phyloP scores from a whole-genome alignment of 208 protist genomes.

The Trypanosoma boissoni region DNA sequence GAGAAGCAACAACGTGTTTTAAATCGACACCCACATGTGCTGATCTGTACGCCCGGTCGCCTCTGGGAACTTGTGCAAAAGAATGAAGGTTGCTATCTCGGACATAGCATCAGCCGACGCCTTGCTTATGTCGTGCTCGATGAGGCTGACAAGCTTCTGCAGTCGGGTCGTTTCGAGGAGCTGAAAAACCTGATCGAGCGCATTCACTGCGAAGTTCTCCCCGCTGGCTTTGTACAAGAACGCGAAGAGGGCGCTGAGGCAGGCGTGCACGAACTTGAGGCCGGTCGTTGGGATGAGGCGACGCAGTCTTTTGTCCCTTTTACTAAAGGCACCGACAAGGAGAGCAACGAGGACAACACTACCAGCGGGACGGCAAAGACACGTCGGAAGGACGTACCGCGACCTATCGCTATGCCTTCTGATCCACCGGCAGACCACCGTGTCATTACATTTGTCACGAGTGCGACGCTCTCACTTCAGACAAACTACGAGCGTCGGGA shows the following conservation, averaged over 20 bases:
- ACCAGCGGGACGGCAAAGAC: neutral
- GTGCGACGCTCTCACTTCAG: constrained; percentile 90
- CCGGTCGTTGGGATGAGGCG: constrained; percentile 69
- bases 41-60: constrained; percentile 92
- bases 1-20: constrained; percentile 90
- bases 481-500: constrained; percentile 84
- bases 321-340: constrained; percentile 23
- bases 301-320: constrained; percentile 71
- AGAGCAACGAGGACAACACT: neutral
- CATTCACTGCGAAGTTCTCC: constrained; percentile 90
- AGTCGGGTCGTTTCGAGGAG: constrained; percentile 96
- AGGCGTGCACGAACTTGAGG: constrained; percentile 42
- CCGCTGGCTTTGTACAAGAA: constrained; percentile 78
- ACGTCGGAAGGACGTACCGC: constrained; percentile 62
- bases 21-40: constrained; percentile 85
- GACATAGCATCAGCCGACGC: constrained; percentile 94
- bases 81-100: constrained; percentile 90
- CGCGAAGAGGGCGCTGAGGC: constrained; percentile 71
- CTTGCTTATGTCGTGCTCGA: constrained; percentile 96
- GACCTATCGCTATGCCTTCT: constrained; percentile 76
- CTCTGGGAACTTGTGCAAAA: constrained; percentile 86
- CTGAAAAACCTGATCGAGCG: constrained; percentile 96
- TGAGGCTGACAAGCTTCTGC: constrained; percentile 98
- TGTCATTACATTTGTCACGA: constrained; percentile 83
- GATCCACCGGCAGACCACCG: constrained; percentile 54